phyloP scores from a whole-genome alignment of 2,329 filamentous ascomycete species.

The Fusarium phyllophilum region DNA sequence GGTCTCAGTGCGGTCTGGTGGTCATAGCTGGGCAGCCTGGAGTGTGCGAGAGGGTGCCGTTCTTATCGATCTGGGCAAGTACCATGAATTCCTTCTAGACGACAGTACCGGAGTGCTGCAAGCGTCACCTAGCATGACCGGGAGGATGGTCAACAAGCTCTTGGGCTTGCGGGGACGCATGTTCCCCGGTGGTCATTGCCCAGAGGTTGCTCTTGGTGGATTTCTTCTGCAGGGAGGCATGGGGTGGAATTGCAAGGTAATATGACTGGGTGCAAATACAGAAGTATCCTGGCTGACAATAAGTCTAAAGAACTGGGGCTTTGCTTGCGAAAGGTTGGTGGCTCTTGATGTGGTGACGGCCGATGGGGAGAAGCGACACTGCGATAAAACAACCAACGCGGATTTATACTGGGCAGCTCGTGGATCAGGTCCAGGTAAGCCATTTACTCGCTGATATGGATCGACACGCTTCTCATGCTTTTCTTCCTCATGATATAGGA shows the following conservation, averaged over 20 bases:
- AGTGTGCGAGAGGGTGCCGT: not conserved
- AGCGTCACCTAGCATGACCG: not conserved
- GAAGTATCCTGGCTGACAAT: fast-evolving
- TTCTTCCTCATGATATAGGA: not conserved
- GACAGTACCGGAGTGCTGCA: not conserved
- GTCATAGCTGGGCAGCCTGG: not conserved
- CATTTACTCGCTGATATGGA: fast-evolving
- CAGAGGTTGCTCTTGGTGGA: not conserved
- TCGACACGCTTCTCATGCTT: fast-evolving
- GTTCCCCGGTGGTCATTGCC: not conserved
- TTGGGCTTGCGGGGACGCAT: not conserved
- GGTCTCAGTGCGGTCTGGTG: not conserved
- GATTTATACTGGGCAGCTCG: not conserved
- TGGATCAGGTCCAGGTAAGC: not conserved
- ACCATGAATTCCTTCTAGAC: not conserved
- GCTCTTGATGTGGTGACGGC: not conserved
- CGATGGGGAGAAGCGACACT: not conserved
- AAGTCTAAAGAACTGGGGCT: not conserved
- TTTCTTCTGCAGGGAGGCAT: not conserved
- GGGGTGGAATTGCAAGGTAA: not conserved
- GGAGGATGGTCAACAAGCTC: not conserved
- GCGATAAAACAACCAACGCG: not conserved
- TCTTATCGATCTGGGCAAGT: not conserved
- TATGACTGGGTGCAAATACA: fast-evolving
- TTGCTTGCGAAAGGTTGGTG: not conserved